Evolutionary conservation across 768 basidiomycete species (phyloP).

Genomic region (Agrocybe pediades): DNA sequence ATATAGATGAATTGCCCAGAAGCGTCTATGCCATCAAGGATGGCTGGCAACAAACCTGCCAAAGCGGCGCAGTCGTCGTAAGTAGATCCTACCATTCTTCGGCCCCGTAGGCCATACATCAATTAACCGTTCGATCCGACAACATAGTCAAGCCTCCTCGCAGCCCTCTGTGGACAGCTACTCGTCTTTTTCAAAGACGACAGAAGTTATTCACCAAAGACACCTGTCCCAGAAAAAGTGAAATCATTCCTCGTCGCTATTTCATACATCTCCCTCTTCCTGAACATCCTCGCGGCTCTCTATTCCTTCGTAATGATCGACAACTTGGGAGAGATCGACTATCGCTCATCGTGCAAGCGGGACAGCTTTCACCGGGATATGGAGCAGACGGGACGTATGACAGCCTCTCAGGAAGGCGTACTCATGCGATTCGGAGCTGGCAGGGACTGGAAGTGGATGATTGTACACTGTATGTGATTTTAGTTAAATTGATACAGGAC

Average conservation of each 20-base stretch:
- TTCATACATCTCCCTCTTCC: conserved; percentile 11
- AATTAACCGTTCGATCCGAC: too few relatives aligned
- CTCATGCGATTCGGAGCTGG: background rate
- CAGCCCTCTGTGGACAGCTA: conserved; percentile 7
- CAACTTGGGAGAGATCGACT: conserved; percentile 8
- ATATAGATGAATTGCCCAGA: background rate
- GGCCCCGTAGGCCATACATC: too few relatives aligned
- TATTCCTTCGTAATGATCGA: conserved; percentile 4
- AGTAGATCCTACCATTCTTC: background rate
- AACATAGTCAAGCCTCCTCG: conserved; percentile 15
- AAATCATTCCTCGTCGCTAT: conserved; percentile 8
- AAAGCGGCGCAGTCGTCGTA: conserved; percentile 2
- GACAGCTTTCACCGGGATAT: background rate
- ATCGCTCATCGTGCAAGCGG: background rate
- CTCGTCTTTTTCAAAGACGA: conserved; percentile 10
- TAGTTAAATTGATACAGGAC: background rate
- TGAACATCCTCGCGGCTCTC: conserved; percentile 12
- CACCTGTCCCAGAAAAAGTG: background rate
- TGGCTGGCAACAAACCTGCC: background rate
- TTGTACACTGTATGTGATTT: background rate
- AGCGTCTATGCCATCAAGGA: background rate
- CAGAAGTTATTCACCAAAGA: background rate
- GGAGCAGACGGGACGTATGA: background rate
- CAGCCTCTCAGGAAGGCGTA: background rate
- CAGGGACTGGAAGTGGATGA: background rate